Conservation (phyloP, 148 eudicot species). For the Pouteria glomerata region DNA sequence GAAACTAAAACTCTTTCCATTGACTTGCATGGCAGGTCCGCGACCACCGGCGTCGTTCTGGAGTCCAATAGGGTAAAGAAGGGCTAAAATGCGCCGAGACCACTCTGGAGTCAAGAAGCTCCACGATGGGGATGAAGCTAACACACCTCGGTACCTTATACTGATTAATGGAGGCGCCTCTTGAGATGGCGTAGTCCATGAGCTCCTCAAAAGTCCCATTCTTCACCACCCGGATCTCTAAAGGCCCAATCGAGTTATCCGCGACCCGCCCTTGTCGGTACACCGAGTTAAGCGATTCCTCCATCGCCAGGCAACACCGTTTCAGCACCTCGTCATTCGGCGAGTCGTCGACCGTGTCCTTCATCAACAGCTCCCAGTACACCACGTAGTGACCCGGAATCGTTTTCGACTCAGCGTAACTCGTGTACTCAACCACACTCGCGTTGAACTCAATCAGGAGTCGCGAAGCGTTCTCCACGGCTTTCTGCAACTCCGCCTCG, state of each 20-base stretch:
- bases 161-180: conserved; percentile 89
- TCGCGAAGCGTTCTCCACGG: conserved; percentile 51
- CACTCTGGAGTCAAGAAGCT: conserved; percentile 71
- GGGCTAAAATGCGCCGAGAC: conserved; percentile 69
- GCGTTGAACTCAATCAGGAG: conserved; percentile 38
- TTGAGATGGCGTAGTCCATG: conserved; percentile 82
- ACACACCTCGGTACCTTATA: conserved; percentile 86
- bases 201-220: conserved; percentile 77
- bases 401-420: conserved; percentile 61
- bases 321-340: conserved; percentile 39
- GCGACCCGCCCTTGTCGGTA: conserved; percentile 79
- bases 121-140: conserved; percentile 76
- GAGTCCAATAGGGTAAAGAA: conserved; percentile 59
- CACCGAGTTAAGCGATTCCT: conserved; percentile 72
- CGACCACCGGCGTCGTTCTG: conserved; percentile 54
- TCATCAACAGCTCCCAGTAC: conserved; percentile 59
- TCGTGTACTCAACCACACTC: conserved; percentile 78
- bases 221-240: conserved; percentile 74
- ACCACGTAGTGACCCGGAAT: conserved; percentile 86
- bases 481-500: conserved; percentile 72
- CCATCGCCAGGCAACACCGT: conserved; percentile 67
- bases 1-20: conserved; percentile 3
- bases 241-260: conserved; percentile 67
- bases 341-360: conserved; percentile 32
- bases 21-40: neutral